Evolutionary conservation across 805 yeast species (phyloP), one percentile per base, ranked within the genome.

Genomic region (Candida saitoana): DNA sequence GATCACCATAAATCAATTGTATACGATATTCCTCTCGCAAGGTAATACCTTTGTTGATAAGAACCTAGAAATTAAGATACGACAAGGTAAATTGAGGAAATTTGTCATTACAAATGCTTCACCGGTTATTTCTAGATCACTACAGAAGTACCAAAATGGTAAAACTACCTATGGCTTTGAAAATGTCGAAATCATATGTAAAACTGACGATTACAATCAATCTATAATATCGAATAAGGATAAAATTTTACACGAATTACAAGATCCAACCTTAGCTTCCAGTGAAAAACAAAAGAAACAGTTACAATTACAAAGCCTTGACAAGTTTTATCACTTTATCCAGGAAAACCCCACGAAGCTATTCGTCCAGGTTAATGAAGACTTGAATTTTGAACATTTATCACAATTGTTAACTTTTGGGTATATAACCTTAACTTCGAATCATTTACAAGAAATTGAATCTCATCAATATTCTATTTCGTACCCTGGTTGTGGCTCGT

Each of bases 11-110:
- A 67, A 67, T 24, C 83, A 78, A 45, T 48, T 79, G 3, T 79
- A 79, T 49, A 60, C 82, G 1, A 49, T 78, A 8, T 73, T 67
- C 40, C 66, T 66, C 11, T 55, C 62, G 18, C 60, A 66, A 33
- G 77, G 79, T 0, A 56, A 65, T 46, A 76, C 83, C 0, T 68
- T 63, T 52, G 77, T 78, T 2, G 84, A 79, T 49, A 63, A 63
- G 30, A 60, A 60, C 36, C 53, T 77, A 1, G 74, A 71, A 41
- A 44, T 59, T 11, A 48, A 67, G 30, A 59, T 66, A 1, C 54
- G 68, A 31, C 48, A 57, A 15, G 75, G 77, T 0, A 39, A 46
- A 3, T 33, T 79, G 18, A 61, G 67, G 35, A 62, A 62, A 44
- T 69, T 67, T 36, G 59, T 73, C 32, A 70, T 69, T 12, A 59